phyloP scores from a whole-genome alignment of 495 filamentous ascomycete species.

The Daldinia childiae region DNA sequence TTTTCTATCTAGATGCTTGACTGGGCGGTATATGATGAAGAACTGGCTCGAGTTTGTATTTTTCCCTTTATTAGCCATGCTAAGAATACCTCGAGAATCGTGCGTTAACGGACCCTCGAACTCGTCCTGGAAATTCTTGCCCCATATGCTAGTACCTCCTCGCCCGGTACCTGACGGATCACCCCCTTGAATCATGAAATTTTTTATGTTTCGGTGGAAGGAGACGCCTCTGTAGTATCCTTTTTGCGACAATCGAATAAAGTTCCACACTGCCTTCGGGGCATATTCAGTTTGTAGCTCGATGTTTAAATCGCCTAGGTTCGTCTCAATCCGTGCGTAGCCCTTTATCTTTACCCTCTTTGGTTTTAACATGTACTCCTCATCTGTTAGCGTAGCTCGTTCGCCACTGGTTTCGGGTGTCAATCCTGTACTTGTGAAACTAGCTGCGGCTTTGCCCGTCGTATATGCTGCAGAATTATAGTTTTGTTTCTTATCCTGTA shows the following conservation, averaged over 20 bases:
- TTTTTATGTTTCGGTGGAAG: constrained; percentile 92
- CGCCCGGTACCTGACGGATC: constrained; percentile 91
- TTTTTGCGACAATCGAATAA: constrained; percentile 84
- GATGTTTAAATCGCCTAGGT: constrained; percentile 81
- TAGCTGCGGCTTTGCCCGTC: constrained; percentile 90
- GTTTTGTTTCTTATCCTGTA: constrained; percentile 63
- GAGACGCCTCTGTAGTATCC: constrained; percentile 85
- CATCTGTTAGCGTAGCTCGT: constrained; percentile 84
- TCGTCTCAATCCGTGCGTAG: constrained; percentile 89
- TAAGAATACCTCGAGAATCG: constrained; percentile 78
- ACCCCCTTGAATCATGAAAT: constrained; percentile 98
- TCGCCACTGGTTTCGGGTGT: constrained; percentile 90
- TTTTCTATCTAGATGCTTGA: constrained; percentile 87
- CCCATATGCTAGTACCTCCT: constrained; percentile 89
- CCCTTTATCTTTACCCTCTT: constrained; percentile 87
- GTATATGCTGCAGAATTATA: constrained; percentile 92
- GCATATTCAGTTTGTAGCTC: constrained; percentile 92
- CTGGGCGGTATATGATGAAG: constrained; percentile 88
- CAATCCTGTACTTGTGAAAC: constrained; percentile 91
- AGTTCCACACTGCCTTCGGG: constrained; percentile 96
- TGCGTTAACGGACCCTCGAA: constrained; percentile 88
- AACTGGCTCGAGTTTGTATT: constrained; percentile 97
- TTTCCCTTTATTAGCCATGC: constrained; percentile 98
- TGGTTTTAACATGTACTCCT: constrained; percentile 95
- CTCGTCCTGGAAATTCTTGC: constrained; percentile 90